Evolutionary conservation across 352 stramenopile genomes (phyloP), one percentile per base, ranked within the genome.

Genomic region (Globisporangium heterothallicum): DNA sequence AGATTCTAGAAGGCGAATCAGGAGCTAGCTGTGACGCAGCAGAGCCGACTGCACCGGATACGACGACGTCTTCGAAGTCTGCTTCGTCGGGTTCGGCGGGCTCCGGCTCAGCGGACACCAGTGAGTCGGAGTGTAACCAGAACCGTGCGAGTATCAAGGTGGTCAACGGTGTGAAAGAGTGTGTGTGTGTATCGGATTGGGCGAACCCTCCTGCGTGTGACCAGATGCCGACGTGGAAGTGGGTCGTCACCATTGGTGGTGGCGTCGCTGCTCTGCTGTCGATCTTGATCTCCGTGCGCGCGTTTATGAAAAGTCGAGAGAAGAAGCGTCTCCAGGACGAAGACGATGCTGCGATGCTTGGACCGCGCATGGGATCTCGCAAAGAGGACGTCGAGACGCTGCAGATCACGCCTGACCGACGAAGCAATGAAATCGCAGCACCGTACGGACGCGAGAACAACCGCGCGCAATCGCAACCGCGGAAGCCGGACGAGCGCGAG

Each of bases 111-210:
- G 9, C 49, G 21, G 64, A 73, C 45, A 49, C 63, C 13, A 58
- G 51, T 5, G 16, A 78, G 10, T 48, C 46, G 22, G 66, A 51
- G 10, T 90, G 78, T 49, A 88, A 88, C 41, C 24, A 56, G 0
- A 74, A 80, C 46, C 72, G 78, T 24, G 78, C 76, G 6, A 78
- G 51, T 32, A 46, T 83, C 27, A 70, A 83, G 42, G 41, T 54
- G 0, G 66, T 86, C 1, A 54, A 84, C 16, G 52, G 68, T n/a
- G 42, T 62, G 19, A 52, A 62, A 24, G 56, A 57, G 14, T 87
- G 76, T 25, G 72, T 84, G 19, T 87, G 76, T 42, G 73, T 82
- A 14, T 83, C 72, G 32, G 76, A 85, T 53, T 87, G 76, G 76
- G 66, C 68, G 1, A 70, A 77, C 22, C 69, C 76, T 29, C 76